Evolutionary conservation across 148 eudicot genomes (phyloP).

Genomic region (Nepenthes gracilis): DNA sequence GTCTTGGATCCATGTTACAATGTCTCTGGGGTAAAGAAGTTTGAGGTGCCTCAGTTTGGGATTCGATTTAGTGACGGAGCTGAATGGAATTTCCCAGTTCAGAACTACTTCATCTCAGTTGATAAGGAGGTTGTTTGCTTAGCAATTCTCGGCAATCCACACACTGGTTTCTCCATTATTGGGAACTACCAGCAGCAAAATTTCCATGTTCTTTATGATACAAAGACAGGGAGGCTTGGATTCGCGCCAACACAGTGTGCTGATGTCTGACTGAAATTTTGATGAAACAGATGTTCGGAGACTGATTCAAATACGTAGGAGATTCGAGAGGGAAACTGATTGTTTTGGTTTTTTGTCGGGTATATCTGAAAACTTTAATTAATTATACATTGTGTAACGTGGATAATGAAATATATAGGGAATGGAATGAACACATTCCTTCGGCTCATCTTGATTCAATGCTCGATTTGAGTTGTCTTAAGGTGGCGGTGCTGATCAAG

Average conservation of each 20-base stretch:
- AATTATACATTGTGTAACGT: too few species aligned
- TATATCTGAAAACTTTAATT: too few species aligned
- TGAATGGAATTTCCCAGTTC: conserved; percentile 69
- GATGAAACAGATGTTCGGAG: not conserved
- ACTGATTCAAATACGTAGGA: not conserved
- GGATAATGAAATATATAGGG: too few species aligned
- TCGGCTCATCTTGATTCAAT: too few species aligned
- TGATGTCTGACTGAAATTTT: conserved; percentile 19
- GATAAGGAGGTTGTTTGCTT: conserved; percentile 67
- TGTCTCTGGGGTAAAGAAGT: conserved; percentile 44
- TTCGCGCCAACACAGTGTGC: conserved; percentile 77
- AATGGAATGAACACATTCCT: too few species aligned
- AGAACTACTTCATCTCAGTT: conserved; percentile 74
- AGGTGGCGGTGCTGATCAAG: too few species aligned
- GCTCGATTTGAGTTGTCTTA: too few species aligned
- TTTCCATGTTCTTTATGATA: conserved; percentile 78
- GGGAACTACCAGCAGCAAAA: conserved; percentile 98
- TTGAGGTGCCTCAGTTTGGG: conserved; percentile 56
- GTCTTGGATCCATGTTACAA: conserved; percentile 74
- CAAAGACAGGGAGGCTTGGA: conserved; percentile 73
- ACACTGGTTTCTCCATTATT: conserved; percentile 58
- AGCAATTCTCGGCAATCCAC: conserved; percentile 59
- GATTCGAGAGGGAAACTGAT: not conserved
- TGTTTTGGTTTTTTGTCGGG: too few species aligned
- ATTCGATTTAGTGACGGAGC: conserved; percentile 72